Percentiles rank a stretch among this genome's conserved stretches.
Conservation (phyloP, 108 stramenopile genomes). For the Pseudonitzschia delicatissima region DNA sequence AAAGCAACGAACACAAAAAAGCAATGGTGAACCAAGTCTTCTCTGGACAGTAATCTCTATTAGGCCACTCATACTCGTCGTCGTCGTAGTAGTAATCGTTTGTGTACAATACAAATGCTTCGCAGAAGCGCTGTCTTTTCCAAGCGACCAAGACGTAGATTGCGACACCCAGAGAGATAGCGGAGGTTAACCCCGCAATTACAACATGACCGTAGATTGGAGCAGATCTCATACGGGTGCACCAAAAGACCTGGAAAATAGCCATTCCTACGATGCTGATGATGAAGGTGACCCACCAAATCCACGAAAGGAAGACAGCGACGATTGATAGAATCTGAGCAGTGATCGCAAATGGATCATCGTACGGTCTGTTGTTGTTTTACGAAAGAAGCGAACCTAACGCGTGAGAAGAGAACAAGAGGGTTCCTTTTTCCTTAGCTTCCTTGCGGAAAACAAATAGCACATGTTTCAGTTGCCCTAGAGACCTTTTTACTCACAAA, state of each 20-base stretch:
- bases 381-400: no score
- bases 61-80: no score
- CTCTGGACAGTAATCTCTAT: background rate
- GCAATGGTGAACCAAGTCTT: background rate
- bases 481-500: no score
- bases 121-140: background rate
- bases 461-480: no score
- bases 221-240: background rate
- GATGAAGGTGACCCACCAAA: slow-evolving; percentile 2
- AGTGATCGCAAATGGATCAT: slow-evolving; percentile 2
- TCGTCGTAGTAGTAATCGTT: background rate
- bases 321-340: slow-evolving; percentile 1
- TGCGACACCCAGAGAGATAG: background rate
- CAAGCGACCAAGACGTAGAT: background rate
- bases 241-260: slow-evolving; percentile 9
- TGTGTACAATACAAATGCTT: background rate
- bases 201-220: background rate
- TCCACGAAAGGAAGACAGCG: background rate
- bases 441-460: no score
- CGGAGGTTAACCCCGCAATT: background rate
- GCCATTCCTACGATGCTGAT: background rate
- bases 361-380: background rate
- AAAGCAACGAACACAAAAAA: background rate
- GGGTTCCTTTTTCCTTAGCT: no score
- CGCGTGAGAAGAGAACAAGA: no score